Conservation (phyloP, 225 moss, liverwort and hornwort species). For the Ulota crispa region DNA sequence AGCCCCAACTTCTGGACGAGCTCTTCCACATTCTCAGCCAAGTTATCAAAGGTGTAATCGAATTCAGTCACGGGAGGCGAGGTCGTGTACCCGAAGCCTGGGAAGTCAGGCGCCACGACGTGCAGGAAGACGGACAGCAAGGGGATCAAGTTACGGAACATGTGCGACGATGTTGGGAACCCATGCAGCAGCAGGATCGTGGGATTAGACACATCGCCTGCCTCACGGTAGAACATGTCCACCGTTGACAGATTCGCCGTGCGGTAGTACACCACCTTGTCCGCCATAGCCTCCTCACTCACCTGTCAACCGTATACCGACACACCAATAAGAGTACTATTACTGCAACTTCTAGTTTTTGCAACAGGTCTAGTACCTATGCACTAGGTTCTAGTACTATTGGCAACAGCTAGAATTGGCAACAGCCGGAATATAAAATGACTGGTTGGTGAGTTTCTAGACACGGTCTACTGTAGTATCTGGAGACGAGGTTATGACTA, state of each 20-base stretch:
- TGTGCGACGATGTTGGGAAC: constrained; percentile 62
- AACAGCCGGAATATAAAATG: too few relatives aligned
- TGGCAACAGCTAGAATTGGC: too few relatives aligned
- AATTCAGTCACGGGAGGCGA: constrained; percentile 35
- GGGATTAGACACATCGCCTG: constrained; percentile 30
- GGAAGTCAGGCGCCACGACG: constrained; percentile 48
- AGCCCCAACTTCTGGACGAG: constrained; percentile 40
- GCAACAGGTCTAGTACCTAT: too few relatives aligned
- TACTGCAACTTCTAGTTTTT: too few relatives aligned
- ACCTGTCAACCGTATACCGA: too few relatives aligned
- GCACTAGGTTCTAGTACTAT: too few relatives aligned
- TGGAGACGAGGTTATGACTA: too few relatives aligned
- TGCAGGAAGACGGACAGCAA: constrained; percentile 36
- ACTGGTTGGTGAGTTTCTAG: too few relatives aligned
- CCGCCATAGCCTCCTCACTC: not conserved
- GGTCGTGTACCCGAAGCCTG: constrained; percentile 57
- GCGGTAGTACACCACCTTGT: not conserved
- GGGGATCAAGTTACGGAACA: constrained; percentile 54
- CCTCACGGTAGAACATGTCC: constrained; percentile 46
- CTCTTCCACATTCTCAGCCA: constrained; percentile 38
- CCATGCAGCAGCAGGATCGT: constrained; percentile 60
- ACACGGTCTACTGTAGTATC: too few relatives aligned
- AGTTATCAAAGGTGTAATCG: constrained; percentile 53
- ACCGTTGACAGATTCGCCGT: constrained; percentile 30
- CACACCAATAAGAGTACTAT: too few relatives aligned